A percentile compares a stretch with the other conserved stretches of the same genome.
phyloP scores from a whole-genome alignment of 2,329 filamentous ascomycete genomes.

The Pseudonectria foliicola region DNA sequence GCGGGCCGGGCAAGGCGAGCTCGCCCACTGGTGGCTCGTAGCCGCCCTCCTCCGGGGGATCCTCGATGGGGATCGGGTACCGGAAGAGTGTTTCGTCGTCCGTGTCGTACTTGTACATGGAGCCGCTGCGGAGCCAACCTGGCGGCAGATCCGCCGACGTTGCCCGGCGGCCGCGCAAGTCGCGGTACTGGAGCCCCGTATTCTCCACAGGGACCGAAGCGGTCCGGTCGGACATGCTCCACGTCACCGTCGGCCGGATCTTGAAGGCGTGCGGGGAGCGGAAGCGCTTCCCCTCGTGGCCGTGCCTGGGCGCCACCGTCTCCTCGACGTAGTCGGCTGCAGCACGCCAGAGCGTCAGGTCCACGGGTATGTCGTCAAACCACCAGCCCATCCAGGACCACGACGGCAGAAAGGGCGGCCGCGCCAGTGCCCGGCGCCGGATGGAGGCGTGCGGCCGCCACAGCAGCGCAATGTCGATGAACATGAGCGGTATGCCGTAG shows the following conservation, averaged over 20 bases:
- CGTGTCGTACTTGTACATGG: slow-evolving; percentile 33
- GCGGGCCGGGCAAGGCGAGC: slow-evolving; percentile 28
- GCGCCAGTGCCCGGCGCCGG: slow-evolving; percentile 29
- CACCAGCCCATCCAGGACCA: slow-evolving; percentile 45
- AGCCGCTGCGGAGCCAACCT: slow-evolving; percentile 33
- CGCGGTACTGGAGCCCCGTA: slow-evolving; percentile 32
- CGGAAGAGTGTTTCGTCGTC: slow-evolving; percentile 33
- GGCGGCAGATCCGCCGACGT: slow-evolving; percentile 26
- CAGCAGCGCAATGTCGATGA: slow-evolving; percentile 37
- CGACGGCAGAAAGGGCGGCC: slow-evolving; percentile 33
- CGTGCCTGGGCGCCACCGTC: slow-evolving; percentile 24
- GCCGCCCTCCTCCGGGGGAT: slow-evolving; percentile 21
- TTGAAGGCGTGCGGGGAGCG: slow-evolving; percentile 31
- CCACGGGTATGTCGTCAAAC: slow-evolving; percentile 36
- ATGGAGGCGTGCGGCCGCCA: slow-evolving; percentile 39
- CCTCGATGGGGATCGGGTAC: slow-evolving; percentile 35
- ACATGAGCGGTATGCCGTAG: slow-evolving; percentile 40
- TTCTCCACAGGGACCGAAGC: slow-evolving; percentile 28
- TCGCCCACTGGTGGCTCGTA: slow-evolving; percentile 25
- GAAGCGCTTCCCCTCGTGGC: slow-evolving; percentile 27
- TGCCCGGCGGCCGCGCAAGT: slow-evolving; percentile 28
- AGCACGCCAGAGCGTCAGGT: slow-evolving; percentile 35
- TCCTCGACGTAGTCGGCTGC: slow-evolving; percentile 38
- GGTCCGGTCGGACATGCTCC: slow-evolving; percentile 33
- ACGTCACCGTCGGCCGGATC: slow-evolving; percentile 31